These are phyloP conservation scores for Cytospora leucostoma DNA, from an alignment of 2,329 filamentous ascomycete species.

Conservation along the genomic window DNA sequence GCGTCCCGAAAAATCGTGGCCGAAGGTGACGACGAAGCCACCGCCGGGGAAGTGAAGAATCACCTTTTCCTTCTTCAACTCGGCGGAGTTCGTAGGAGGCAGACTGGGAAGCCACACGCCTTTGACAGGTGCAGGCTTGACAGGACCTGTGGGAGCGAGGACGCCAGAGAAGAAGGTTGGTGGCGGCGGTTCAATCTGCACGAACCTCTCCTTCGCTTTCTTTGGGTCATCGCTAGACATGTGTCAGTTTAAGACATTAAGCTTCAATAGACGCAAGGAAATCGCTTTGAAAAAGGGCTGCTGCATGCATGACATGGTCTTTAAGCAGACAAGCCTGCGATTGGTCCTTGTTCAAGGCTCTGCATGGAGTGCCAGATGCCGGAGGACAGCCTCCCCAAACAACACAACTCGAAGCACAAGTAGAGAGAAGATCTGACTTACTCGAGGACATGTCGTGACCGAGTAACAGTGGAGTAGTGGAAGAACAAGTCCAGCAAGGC, in stretches of 20 bases:
- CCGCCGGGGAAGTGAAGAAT: not conserved
- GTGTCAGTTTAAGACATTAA: not conserved
- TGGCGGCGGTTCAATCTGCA: not conserved
- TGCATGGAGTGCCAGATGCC: not conserved
- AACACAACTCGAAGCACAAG: not conserved
- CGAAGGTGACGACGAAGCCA: slow-evolving; percentile 1
- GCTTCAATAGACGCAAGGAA: not conserved
- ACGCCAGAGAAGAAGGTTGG: not conserved
- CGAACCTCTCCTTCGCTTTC: not conserved
- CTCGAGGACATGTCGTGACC: not conserved
- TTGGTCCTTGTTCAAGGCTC: not conserved
- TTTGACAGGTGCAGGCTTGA: not conserved
- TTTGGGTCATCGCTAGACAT: not conserved
- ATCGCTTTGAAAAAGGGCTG: not conserved
- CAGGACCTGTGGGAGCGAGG: not conserved
- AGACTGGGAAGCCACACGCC: not conserved
- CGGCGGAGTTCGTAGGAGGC: not conserved
- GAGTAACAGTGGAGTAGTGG: not conserved
- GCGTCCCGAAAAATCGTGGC: slow-evolving; percentile 1
- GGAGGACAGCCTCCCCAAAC: not conserved
- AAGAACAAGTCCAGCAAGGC: slow-evolving; percentile 4
- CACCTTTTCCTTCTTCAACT: not conserved
- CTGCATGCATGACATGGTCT: not conserved
- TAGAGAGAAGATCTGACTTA: not conserved
- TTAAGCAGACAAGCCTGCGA: not conserved